Percentiles rank a stretch among this genome's conserved stretches.
phyloP scores from a whole-genome alignment of 305 asterid species.

The Fraxinus dipetala region DNA sequence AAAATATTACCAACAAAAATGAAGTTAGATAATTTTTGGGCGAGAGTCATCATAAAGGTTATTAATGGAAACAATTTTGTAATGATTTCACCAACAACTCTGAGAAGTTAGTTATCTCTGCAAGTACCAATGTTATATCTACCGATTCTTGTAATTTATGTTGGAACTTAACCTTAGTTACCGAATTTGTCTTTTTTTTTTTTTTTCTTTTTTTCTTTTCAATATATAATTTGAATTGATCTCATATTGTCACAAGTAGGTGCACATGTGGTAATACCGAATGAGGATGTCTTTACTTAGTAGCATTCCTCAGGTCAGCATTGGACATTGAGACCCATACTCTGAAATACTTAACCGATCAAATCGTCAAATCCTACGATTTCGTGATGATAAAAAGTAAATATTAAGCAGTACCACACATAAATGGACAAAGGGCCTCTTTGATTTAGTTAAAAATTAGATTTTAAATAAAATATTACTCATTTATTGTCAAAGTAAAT shows the following conservation, averaged over 20 bases:
- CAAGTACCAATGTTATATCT: too few species aligned
- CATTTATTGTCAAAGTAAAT: neutral
- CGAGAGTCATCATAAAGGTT: too few species aligned
- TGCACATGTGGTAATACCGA: neutral
- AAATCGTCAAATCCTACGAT: neutral
- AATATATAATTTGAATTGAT: neutral
- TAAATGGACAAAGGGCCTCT: neutral
- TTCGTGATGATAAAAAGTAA: neutral
- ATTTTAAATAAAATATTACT: neutral
- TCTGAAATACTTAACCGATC: neutral
- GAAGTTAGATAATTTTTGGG: too few species aligned
- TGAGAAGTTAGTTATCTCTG: too few species aligned
- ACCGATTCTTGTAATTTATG: too few species aligned
- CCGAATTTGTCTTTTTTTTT: neutral
- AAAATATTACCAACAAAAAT: too few species aligned
- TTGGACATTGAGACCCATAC: neutral
- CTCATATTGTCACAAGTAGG: neutral
- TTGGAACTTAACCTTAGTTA: neutral
- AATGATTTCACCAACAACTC: too few species aligned
- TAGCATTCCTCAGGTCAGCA: neutral
- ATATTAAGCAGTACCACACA: too few species aligned
- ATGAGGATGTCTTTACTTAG: neutral
- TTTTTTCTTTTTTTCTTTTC: neutral
- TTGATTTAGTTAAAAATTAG: too few species aligned
- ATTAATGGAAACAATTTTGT: too few species aligned